Evolutionary conservation across 768 basidiomycete species (phyloP), one percentile per base, ranked within the genome.

Genomic region (Clathrus columnatus): DNA sequence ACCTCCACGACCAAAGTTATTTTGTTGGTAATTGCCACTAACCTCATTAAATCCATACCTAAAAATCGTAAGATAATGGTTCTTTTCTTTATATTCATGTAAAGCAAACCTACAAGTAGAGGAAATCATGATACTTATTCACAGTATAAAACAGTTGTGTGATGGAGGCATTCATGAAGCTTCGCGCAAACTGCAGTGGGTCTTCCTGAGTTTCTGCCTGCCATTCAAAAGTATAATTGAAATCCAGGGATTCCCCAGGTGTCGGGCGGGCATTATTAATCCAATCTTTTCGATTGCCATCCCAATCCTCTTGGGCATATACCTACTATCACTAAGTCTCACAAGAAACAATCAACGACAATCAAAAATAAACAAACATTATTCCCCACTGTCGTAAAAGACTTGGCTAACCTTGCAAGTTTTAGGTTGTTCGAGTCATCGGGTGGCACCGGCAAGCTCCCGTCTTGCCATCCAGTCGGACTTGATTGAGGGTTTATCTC

Each of bases 1-100:
- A 20, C 95, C 95, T 24, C 94, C 95, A 41, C 84, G 82, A 0
- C 84, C 93, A 63, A 94, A 95, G 81, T 98, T 98, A 78, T 90
- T 80, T 64, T 93, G 91, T 70, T 99, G 95, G 85, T 97, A 99
- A 78, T 99, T 97, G 14, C 94, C 94, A 1, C 87, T 72, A 7
- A 75, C 75, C 69, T 97, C 94, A 64, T 88, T 87, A 69, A 99
- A 99, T 18, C 95, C 95, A 59, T 92, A 89, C 45, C 85, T 83
- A 58, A 67, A n/a, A n/a, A n/a, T 59, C 43, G n/a, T n/a, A n/a
- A n/a, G n/a, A n/a, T n/a, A n/a, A n/a, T n/a, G n/a, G n/a, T n/a
- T n/a, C n/a, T n/a, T n/a, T n/a, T n/a, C n/a, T n/a, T n/a, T n/a
- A n/a, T n/a, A n/a, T n/a, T n/a, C n/a, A 24, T 16, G 24, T 41